These are phyloP conservation scores for Cytospora chrysosperma DNA, from an alignment of 2,329 filamentous ascomycete genomes.

Conservation along the genomic window DNA sequence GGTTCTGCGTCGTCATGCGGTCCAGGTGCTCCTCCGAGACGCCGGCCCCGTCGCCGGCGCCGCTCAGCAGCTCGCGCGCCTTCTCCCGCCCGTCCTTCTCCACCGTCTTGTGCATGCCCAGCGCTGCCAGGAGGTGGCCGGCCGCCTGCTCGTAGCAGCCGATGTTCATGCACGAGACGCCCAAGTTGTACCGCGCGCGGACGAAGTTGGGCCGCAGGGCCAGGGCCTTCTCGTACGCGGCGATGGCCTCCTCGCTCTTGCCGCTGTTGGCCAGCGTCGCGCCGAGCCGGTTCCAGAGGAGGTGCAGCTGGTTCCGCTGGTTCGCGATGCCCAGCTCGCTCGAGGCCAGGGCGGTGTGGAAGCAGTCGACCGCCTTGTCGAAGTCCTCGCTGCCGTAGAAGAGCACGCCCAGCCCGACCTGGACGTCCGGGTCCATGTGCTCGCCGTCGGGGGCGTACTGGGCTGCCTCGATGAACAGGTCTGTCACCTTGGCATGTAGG, in stretches of 20 bases:
- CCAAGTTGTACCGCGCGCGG: constrained; percentile 92
- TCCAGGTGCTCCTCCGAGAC: constrained; percentile 72
- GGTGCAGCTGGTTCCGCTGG: constrained; percentile 80
- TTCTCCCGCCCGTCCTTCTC: constrained; percentile 81
- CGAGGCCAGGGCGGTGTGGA: constrained; percentile 83
- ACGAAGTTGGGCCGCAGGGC: constrained; percentile 94
- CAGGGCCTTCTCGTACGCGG: constrained; percentile 91
- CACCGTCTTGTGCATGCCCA: constrained; percentile 94
- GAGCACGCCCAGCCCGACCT: constrained; percentile 92
- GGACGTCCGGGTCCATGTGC: constrained; percentile 97
- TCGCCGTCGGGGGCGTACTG: constrained; percentile 88
- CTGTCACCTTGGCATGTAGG: constrained; percentile 86
- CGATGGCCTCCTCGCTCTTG: constrained; percentile 91
- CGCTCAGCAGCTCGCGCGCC: constrained; percentile 77
- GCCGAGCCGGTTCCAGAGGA: constrained; percentile 95
- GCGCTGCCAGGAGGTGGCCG: constrained; percentile 83
- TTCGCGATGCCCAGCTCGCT: constrained; percentile 83
- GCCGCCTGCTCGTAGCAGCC: constrained; percentile 92
- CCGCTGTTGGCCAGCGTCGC: constrained; percentile 95
- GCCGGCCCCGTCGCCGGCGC: constrained; percentile 41
- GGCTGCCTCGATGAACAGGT: constrained; percentile 87
- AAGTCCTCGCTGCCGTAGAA: constrained; percentile 99
- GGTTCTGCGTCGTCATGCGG: constrained; percentile 88
- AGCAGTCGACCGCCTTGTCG: constrained; percentile 98
- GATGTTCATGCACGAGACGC: constrained; percentile 96